Base-by-base conservation (phyloP, 305 asterid genomes). In the Ajuga reptans region DNA sequence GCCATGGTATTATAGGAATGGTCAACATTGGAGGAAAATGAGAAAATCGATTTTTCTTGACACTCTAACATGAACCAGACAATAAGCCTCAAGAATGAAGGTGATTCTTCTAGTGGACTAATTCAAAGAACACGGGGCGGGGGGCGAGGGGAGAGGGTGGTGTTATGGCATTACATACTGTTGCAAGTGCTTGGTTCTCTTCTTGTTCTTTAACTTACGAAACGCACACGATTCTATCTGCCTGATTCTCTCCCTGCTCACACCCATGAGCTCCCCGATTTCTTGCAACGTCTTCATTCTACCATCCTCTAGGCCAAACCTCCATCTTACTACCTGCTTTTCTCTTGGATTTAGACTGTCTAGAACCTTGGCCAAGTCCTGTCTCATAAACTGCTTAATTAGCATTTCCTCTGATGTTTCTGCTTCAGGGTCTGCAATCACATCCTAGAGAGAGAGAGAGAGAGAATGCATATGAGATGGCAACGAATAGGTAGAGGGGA, bases 131-230 rank as follows among this genome's bases (percentile, higher is more conserved):
- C 31, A 27, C 31, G 6, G 36, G 37, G 9, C 6, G 2, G 45
- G 4, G 73, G 1, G 4, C 6, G 5, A 21, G 37, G 52, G 7
- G 64, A 24, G 9, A 1, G 6, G 24, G 36, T 1, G 3, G 42
- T 3, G 49, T 78, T 78, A 85, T 16, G 89, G 66, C 81, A 72
- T 55, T 60, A 84, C 80, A 51, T 92, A 92, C 62, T 92, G 97
- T 65, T 81, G 86, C 85, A 92, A 79, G 72, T 78, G 82, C 78
- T 84, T 87, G 8, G 87, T 86, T 76, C 95, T 80, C 84, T 86
- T 84, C 83, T 92, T 92, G 89, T 83, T 88, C 89, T 88, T 90
- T 85, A 92, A 72, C 87, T 92, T 92, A 11, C 96, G 90, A 36
- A 92, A 88, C 5, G 93, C 97, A 37, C 87, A 73, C 0, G 95